Percentiles rank a stretch among this genome's conserved stretches.
Evolutionary conservation across 768 basidiomycete genomes (phyloP).

Genomic region (Naematelia aurantialba): DNA sequence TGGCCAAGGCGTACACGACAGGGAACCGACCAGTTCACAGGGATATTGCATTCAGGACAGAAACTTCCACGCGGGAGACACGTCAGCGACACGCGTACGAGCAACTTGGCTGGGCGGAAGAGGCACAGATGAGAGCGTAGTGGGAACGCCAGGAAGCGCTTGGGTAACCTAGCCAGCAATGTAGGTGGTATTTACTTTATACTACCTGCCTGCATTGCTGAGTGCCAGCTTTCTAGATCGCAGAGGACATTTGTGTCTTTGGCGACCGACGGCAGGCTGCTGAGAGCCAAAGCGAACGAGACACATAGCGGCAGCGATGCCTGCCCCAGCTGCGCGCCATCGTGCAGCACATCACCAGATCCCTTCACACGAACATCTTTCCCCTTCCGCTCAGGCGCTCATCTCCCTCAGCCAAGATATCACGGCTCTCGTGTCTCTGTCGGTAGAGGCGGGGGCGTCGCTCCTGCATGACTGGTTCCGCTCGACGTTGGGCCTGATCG

Average conservation of each 20-base stretch:
- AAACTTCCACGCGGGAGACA: too few relatives aligned
- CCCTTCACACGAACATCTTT: slow-evolving; percentile 2
- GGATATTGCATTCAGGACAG: too few relatives aligned
- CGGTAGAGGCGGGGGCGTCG: slow-evolving; percentile 28
- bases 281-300: too few relatives aligned
- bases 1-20: background rate
- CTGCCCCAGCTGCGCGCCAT: background rate
- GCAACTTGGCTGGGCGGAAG: background rate
- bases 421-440: slow-evolving; percentile 30
- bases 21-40: too few relatives aligned
- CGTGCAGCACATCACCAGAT: background rate
- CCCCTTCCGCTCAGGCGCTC: slow-evolving; percentile 12
- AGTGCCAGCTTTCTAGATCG: too few relatives aligned
- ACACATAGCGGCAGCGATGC: too few relatives aligned
- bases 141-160: background rate
- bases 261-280: too few relatives aligned
- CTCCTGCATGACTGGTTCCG: slow-evolving; percentile 21
- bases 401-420: slow-evolving; percentile 30
- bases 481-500: slow-evolving; percentile 9
- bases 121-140: background rate
- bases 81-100: background rate
- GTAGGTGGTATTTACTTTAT: too few relatives aligned
- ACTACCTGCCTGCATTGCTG: too few relatives aligned
- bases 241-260: too few relatives aligned
- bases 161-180: too few relatives aligned